Evolutionary conservation across 345 rosid species (phyloP), one percentile per base, ranked within the genome.

Genomic region (Erysimum cheiranthoides): DNA sequence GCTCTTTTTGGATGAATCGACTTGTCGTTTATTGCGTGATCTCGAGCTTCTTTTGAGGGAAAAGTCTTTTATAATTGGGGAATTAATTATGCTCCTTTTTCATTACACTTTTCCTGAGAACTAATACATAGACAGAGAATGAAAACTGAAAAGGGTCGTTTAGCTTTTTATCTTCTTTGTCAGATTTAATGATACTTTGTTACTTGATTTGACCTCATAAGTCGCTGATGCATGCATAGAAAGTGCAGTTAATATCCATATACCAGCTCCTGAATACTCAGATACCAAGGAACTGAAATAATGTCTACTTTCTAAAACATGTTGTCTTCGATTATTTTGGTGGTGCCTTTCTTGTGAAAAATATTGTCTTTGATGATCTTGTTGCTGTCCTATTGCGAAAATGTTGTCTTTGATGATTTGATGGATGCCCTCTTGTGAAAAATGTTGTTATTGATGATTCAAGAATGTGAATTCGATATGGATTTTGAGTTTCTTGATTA

Each of bases 1-100:
- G 0, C 47, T 67, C 16, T n/a, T 70, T 50, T 30, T 8, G 25
- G 39, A 32, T 77, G 10, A 25, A 43, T 43, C 40, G 18, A 64
- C 45, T 77, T 71, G 71, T 63, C 77, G 76, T 78, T 65, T 77
- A 17, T 27, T 59, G 47, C 32, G 32, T 56, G 66, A 53, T 45
- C 32, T 76, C 49, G 3, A 75, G 65, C 49, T 76, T 76, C 13
- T 58, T 75, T 76, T 47, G 1, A 14, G 10, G 36, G 34, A 51
- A 51, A 68, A 31, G 11, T 28, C 13, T 18, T 66, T 34, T 45
- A 9, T 56, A 16, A 11, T 25, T 56, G 39, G 16, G 47, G 14
- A 6, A n/a, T 14, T 53, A 6, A n/a, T 14, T 53, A 34, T 66
- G 6, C 10, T 42, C 1, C 14, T 43, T 64, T 73, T 27, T 40